Base-by-base conservation (phyloP, 331 rosid species). In the Quercus tomentella region DNA sequence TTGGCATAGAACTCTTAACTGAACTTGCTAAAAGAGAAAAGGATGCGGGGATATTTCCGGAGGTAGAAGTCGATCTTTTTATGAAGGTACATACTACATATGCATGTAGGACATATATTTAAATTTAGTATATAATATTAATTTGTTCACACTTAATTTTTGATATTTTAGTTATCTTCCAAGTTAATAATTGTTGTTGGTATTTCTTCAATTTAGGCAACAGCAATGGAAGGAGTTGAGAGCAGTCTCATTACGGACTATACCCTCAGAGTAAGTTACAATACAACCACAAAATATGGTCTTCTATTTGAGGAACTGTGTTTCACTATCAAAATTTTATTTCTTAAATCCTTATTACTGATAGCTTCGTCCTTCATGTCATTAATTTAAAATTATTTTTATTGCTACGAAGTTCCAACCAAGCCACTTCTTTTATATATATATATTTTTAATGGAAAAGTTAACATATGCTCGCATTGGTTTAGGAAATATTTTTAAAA, bases 11-110 rank as follows among this genome's bases (percentile, higher is more conserved):
- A 28, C 89, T 96, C 18, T 77, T 96, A 45, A 7, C 90, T 2
- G 99, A 96, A 75, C 91, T 96, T 69, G 89, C 84, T 1, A 83
- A 91, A 78, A 91, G 99, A 74, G 99, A 96, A 82, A 93, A 88
- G 73, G 90, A 86, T 3, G 97, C 86, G 2, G 91, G 94, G 28
- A 96, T 96, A 74, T 72, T 75, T 78, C 99, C 99, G 0, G 99
- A 96, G 84, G 94, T 97, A 69, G 99, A 96, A 71, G 66, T 96
- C 8, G 99, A 96, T 76, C 97, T 96, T 35, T 88, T 83, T 86
- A 88, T 88, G 91, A 88, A 88, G 89, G 91, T 88, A 20, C 37
- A 78, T 68, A 71, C 54, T 12, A 28, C 21, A 69, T 41, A 41
- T 41, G 12, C 45, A 41, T 41, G 3, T 41, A 41, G 45, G 45